Evolutionary conservation across 306 rosid genomes (phyloP).

Genomic region (Senna siamea): DNA sequence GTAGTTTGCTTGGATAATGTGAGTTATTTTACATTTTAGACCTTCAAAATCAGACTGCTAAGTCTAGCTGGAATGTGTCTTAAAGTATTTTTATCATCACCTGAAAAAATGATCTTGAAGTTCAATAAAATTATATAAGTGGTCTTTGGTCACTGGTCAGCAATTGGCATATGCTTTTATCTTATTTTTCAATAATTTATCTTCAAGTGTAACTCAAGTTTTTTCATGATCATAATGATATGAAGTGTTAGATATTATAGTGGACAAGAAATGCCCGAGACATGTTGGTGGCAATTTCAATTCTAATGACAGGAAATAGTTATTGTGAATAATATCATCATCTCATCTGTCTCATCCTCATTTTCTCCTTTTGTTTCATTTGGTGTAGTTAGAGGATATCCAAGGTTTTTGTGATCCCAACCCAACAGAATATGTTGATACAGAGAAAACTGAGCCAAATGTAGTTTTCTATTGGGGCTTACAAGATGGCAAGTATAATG

Average conservation of each 20-base stretch:
- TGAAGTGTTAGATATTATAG: no score
- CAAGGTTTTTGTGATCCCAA: conserved; percentile 58
- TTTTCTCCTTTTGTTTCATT: conserved; percentile 25
- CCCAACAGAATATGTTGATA: conserved; percentile 49
- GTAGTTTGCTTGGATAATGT: conserved; percentile 9
- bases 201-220: background rate
- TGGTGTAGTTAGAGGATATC: conserved; percentile 46
- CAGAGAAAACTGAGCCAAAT: conserved; percentile 40
- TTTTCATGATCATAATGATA: background rate
- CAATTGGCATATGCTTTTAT: background rate
- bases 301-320: background rate
- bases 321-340: background rate
- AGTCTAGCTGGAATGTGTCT: background rate
- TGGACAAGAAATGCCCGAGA: no score
- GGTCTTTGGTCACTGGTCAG: background rate
- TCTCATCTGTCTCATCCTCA: conserved; percentile 2
- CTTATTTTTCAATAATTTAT: background rate
- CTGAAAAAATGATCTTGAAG: background rate
- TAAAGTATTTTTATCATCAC: background rate
- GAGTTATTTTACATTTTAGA: background rate
- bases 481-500: conserved; percentile 15
- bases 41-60: background rate
- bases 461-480: conserved; percentile 58
- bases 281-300: no score
- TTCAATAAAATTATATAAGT: background rate